Percentiles rank a stretch among this genome's conserved stretches.
These are phyloP conservation scores for Penicillium dipodomyicola DNA, from an alignment of 495 filamentous ascomycete genomes.

Conservation along the genomic window DNA sequence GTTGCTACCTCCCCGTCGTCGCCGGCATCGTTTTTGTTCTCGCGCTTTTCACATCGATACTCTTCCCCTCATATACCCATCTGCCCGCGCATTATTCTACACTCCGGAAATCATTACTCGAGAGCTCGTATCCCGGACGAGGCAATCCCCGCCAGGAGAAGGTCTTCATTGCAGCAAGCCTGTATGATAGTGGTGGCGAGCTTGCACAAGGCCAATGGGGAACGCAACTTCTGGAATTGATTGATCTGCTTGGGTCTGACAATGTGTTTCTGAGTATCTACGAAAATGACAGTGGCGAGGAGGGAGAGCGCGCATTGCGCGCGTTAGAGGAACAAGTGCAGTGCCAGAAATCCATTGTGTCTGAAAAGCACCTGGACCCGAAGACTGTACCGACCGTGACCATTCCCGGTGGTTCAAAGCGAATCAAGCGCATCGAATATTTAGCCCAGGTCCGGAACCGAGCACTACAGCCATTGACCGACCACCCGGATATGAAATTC, in stretches of 20 bases:
- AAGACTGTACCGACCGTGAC: constrained; percentile 53
- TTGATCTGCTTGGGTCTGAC: constrained; percentile 56
- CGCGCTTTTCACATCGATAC: constrained; percentile 49
- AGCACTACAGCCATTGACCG: constrained; percentile 62
- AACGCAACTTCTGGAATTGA: constrained; percentile 55
- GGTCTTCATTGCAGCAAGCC: constrained; percentile 72
- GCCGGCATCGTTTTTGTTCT: constrained; percentile 64
- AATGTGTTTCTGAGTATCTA: constrained; percentile 58
- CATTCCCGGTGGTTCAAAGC: constrained; percentile 58
- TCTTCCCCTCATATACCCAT: constrained; percentile 60
- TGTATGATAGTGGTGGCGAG: constrained; percentile 61
- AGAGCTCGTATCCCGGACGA: constrained; percentile 46
- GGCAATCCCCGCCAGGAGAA: constrained; percentile 64
- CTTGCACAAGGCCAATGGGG: constrained; percentile 69
- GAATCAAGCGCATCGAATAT: constrained; percentile 70
- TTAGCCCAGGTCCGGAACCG: constrained; percentile 77
- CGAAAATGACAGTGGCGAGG: constrained; percentile 65
- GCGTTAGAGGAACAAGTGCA: constrained; percentile 41
- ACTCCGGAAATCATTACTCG: constrained; percentile 37
- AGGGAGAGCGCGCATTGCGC: constrained; percentile 43
- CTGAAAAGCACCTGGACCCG: constrained; percentile 52
- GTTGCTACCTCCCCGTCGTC: constrained; percentile 60
- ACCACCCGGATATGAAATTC: constrained; percentile 44
- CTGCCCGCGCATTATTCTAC: constrained; percentile 49
- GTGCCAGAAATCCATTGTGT: constrained; percentile 55